Base-by-base conservation (phyloP, 495 filamentous ascomycete species). In the Penicillium malachiteum region DNA sequence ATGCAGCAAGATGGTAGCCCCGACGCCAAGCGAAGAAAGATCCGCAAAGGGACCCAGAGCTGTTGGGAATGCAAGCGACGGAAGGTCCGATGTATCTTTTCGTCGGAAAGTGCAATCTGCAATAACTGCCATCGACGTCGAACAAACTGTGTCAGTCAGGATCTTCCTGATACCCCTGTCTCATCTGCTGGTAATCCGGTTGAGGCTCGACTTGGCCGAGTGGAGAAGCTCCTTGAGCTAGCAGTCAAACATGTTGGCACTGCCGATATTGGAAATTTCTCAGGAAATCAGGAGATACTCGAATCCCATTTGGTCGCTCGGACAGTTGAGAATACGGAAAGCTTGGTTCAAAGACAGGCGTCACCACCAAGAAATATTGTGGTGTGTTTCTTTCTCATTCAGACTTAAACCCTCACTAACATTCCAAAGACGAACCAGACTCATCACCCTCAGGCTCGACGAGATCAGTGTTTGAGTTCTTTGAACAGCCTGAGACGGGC, bases 51-150 rank as follows among this genome's bases (percentile, higher is more conserved):
- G 11, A 81, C 77, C 1, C 70, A 65, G 12, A 78, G 75, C 51
- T 82, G 78, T 56, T 80, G 77, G 76, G 78, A 79, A 55, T 81
- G 74, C 55, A 74, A 69, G 54, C 63, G 67, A 18, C 64, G 72
- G 8, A 77, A 77, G 46, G 65, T 71, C 21, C 62, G 64, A 11
- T 74, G 69, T 46, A 67, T 58, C 26, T 69, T 78, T 51, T 57
- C 60, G 26, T 35, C 58, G 16, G 67, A 73, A 31, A 42, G 61
- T 13, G 21, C 21, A 26, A 63, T 39, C 17, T 83, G 80, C 52
- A 62, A 66, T 39, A 69, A 70, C 14, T 82, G 80, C 53, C 52
- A 57, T 30, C 63, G 74, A 35, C 74, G 78, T 1, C 50, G 59
- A 30, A 59, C 52, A 5, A 44, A 14, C 18, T 81, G 78, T 50